Base-by-base conservation (phyloP, 495 filamentous ascomycete species). In the Tuber aestivum region DNA sequence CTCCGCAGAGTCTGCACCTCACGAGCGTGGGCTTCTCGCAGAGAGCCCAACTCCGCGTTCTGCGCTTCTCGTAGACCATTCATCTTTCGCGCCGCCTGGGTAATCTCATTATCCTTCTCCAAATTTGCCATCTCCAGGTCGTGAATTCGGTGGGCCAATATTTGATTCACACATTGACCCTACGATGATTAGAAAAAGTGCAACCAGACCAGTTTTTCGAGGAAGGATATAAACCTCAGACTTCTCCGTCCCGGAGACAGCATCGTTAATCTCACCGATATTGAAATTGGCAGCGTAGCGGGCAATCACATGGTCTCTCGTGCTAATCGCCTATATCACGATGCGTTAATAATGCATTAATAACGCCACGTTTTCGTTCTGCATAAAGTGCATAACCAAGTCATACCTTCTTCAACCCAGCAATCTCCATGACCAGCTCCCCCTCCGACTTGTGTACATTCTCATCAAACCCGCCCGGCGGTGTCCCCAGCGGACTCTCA, bases 1-100 rank as follows among this genome's bases (percentile, higher is more conserved):
- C 65, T 48, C 23, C 61, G 74, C 38, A 82, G 45, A 8, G 75
- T 70, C 21, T 69, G 70, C 32, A 78, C 42, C 37, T 82, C 80
- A 40, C 38, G 68, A 18, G 70, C 74, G 35, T 74, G 69, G 2
- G 69, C 65, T 73, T 75, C 75, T 50, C 69, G 72, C 68, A 71
- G 16, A 44, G 41, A 70, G 41, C 77, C 75, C n/a, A 75, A 40
- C 35, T 73, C 70, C 12, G 38, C 41, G 20, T 48, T 69, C 41
- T 65, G 73, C 16, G 40, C 75, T 27, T 71, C 48, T 27, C 70
- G 70, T 21, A 76, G 68, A n/a, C 41, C 48, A 20, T 70, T 61
- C 20, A 79, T 35, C 37, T 70, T 35, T 21, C 56, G 45, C 50
- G 32, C 65, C 10, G 73, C 73, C 38, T 69, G 73, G 38, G 69